phyloP scores from a whole-genome alignment of 495 filamentous ascomycete genomes.

The Aspergillus sclerotiicarbonarius region DNA sequence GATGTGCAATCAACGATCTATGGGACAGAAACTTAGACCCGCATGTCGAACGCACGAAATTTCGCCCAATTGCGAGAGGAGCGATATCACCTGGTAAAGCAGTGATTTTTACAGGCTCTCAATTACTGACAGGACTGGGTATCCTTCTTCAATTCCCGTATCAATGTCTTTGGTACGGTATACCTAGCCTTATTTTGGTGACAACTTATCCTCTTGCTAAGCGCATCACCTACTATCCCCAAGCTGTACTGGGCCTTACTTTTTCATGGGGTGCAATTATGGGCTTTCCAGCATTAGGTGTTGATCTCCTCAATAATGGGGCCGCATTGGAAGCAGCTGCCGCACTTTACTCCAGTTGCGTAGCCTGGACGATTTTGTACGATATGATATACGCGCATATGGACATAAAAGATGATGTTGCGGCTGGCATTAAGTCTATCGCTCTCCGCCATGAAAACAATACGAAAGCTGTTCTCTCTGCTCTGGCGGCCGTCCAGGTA shows the following conservation, averaged over 20 bases:
- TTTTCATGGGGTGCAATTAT: constrained; percentile 98
- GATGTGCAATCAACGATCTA: constrained; percentile 95
- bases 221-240: constrained; percentile 90
- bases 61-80: constrained; percentile 84
- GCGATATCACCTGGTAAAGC: constrained; percentile 75
- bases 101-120: constrained; percentile 75
- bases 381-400: constrained; percentile 99
- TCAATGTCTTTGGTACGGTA: constrained; percentile 81
- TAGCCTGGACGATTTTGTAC: constrained; percentile 93
- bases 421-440: constrained; percentile 94
- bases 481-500: constrained; percentile 71
- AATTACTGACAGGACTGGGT: constrained; percentile 76
- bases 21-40: constrained; percentile 95
- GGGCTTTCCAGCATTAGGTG: constrained; percentile 89
- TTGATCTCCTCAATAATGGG: constrained; percentile 70
- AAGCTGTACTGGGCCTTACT: constrained; percentile 85
- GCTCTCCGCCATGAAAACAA: constrained; percentile 83
- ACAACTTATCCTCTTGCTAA: constrained; percentile 88
- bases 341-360: constrained; percentile 77
- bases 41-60: constrained; percentile 79
- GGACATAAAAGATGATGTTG: constrained; percentile 92
- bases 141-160: constrained; percentile 83
- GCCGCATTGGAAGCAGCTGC: constrained; percentile 65
- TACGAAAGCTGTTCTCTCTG: constrained; percentile 81
- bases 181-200: constrained; percentile 81